Evolutionary conservation across 2,329 filamentous ascomycete genomes (phyloP), one percentile per base, ranked within the genome.

Genomic region (Aphanocladium album): DNA sequence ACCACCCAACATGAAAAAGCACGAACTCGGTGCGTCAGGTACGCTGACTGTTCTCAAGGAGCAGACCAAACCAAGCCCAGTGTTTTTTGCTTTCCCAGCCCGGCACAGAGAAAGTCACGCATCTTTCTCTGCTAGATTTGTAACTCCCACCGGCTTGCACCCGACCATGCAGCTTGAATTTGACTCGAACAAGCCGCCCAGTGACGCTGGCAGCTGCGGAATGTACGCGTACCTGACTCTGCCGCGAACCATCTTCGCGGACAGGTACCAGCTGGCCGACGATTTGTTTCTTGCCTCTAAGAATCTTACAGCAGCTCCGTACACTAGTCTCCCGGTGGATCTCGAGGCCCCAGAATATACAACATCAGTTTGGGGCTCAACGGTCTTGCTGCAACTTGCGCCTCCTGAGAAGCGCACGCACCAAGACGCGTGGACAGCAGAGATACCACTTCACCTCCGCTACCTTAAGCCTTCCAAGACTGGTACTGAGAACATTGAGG

Each of bases 291-390:
- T 96, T 33, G 74, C 84, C 3, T 93, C 91, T 1, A 91, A 96
- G 68, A 91, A 96, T 69, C 81, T 97, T 21, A 79, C 81, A 2
- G 78, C 83, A 2, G 76, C 96, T 45, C 86, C 82, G 49, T 85
- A 88, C 64, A 82, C 91, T 16, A 86, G 86, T 27, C 83, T 89
- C 14, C 90, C 91, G 21, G 89, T 93, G 7, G 93, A 98, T 66
- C 86, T 98, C 57, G 93, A 98, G 76, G 92, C 91, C 0, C 93
- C 93, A 1, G 88, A 89, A 67, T 98, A 96, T 78, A 85, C 87
- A 1, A 82, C 91, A 33, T 70, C 81, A 7, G 74, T 80, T 35
- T 97, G 93, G 93, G 93, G 93, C 5, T 93, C 89, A 0, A 85
- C 83, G 17, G 80, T 91, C 17, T 80, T 97, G 5, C 75, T 97